A percentile compares a stretch with the other conserved stretches of the same genome.
phyloP scores from a whole-genome alignment of 2,329 filamentous ascomycete species.

The Sporothrix curviconia region DNA sequence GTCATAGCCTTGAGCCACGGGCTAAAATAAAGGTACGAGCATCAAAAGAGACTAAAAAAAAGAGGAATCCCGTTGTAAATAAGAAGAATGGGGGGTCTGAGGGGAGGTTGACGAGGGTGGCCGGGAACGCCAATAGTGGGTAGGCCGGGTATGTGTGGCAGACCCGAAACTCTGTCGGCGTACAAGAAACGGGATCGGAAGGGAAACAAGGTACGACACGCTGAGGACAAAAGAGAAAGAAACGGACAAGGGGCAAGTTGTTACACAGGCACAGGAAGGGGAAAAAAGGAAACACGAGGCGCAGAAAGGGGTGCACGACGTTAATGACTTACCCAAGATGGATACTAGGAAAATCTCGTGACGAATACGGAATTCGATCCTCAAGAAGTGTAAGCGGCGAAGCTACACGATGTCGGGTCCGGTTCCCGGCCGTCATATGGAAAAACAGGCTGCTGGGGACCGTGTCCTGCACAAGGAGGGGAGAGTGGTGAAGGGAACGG shows the following conservation, averaged over 20 bases:
- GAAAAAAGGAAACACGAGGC: neutral
- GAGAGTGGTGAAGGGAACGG: no score
- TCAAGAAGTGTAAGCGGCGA: conserved; percentile 19
- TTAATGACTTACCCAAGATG: neutral
- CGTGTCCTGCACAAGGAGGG: conserved; percentile 12
- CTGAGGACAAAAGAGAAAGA: neutral
- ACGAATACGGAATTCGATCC: no score
- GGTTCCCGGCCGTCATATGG: conserved; percentile 33
- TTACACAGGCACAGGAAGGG: neutral
- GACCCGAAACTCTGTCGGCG: conserved; percentile 11
- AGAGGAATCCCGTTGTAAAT: neutral
- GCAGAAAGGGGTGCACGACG: no score
- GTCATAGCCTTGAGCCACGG: neutral
- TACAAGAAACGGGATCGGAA: conserved; percentile 13
- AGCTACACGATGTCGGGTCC: conserved; percentile 28
- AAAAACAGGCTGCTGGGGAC: conserved; percentile 23
- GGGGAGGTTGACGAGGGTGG: neutral
- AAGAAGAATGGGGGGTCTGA: neutral
- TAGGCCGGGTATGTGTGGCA: neutral
- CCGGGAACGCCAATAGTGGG: neutral
- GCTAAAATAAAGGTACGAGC: neutral
- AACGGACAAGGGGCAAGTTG: neutral
- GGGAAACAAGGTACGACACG: conserved; percentile 11
- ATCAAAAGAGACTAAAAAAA: neutral
- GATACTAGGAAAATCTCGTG: neutral